Percentiles rank a stretch among this genome's conserved stretches.
These are phyloP conservation scores for Gloeopeniophorella convolvens DNA, from an alignment of 768 basidiomycete species.

Conservation along the genomic window DNA sequence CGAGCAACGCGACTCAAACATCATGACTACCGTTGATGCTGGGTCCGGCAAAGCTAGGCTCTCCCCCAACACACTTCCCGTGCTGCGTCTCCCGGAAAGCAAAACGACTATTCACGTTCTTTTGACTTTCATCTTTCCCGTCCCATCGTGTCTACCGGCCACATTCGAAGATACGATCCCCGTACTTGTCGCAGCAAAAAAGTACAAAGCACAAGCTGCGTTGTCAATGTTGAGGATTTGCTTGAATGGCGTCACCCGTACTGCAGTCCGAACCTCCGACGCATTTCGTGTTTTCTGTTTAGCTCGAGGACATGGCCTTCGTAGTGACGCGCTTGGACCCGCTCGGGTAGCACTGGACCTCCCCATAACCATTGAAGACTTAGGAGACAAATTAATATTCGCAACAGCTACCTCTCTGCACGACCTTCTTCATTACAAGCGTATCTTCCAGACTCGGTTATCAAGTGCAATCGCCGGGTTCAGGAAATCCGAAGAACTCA, in stretches of 20 bases:
- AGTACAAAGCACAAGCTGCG: neutral
- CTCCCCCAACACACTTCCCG: neutral
- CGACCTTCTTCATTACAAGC: constrained; percentile 7
- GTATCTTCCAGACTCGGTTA: too few relatives aligned
- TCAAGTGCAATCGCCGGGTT: too few relatives aligned
- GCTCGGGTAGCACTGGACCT: neutral
- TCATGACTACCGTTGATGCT: too few relatives aligned
- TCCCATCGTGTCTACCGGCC: neutral
- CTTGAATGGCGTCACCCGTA: neutral
- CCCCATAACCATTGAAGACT: neutral
- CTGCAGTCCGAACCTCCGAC: neutral
- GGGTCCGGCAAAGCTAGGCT: too few relatives aligned
- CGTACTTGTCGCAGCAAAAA: neutral
- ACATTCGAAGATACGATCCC: neutral
- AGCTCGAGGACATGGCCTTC: constrained; percentile 2
- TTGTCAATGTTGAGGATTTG: neutral
- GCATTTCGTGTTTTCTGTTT: neutral
- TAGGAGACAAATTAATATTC: neutral
- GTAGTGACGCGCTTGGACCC: neutral
- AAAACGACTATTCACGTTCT: neutral
- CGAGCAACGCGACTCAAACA: too few relatives aligned
- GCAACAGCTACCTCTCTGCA: neutral
- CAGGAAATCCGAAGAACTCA: too few relatives aligned
- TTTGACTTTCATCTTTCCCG: constrained; percentile 8
- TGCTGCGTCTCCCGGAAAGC: neutral